A percentile compares a stretch with the other conserved stretches of the same genome.
Evolutionary conservation across 129 eudicot genomes (phyloP).

Genomic region (Artemisia annua): DNA sequence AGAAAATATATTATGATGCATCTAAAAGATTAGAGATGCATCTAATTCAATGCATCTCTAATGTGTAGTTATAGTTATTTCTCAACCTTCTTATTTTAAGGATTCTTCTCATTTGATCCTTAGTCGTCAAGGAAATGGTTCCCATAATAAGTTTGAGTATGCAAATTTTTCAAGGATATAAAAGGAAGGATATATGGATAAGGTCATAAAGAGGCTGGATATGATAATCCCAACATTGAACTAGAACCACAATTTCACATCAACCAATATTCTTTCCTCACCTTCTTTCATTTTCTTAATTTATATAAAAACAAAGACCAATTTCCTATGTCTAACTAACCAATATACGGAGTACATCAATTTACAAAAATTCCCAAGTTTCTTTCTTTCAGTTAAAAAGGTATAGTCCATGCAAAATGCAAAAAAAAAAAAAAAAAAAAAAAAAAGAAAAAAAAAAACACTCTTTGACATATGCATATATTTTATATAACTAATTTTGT

Average conservation of each 20-base stretch:
- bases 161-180: not conserved
- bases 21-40: too few relatives aligned
- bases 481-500: not conserved
- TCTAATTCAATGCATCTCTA: too few relatives aligned
- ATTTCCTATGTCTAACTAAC: constrained; percentile 23
- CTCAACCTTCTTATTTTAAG: too few relatives aligned
- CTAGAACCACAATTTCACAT: constrained; percentile 22
- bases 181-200: constrained; percentile 18
- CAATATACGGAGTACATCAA: not conserved
- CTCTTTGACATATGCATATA: not conserved
- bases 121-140: not conserved
- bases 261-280: not conserved
- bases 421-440: too few relatives aligned
- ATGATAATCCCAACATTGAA: constrained; percentile 30
- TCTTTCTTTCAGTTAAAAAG: not conserved
- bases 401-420: not conserved
- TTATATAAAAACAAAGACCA: not conserved
- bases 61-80: too few relatives aligned
- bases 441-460: not conserved
- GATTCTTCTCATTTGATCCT: too few relatives aligned
- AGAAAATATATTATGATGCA: too few relatives aligned
- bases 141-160: not conserved
- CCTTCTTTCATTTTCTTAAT: not conserved
- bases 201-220: constrained; percentile 17
- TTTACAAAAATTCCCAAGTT: not conserved